Percentiles rank a stretch among this genome's conserved stretches.
phyloP scores from a whole-genome alignment of 371 early-diverging fungal genomes.

The Mucor mucedo region DNA sequence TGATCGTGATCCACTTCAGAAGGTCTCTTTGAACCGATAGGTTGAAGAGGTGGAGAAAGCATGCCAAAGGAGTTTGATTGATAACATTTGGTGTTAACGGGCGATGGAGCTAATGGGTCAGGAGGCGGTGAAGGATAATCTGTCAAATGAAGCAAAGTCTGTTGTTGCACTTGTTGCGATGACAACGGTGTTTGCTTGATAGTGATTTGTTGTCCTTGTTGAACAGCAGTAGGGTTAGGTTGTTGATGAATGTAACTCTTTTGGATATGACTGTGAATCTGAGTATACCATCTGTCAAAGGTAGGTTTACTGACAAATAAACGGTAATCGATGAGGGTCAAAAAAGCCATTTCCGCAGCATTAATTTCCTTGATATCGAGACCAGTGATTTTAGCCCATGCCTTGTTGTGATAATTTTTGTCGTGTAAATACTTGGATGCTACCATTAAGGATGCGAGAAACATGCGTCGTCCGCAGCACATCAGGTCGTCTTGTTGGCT shows the following conservation, averaged over 20 bases:
- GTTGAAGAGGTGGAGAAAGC: background rate
- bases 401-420: constrained; percentile 74
- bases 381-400: constrained; percentile 75
- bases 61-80: background rate
- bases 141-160: background rate
- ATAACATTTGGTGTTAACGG: background rate
- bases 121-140: constrained; percentile 28
- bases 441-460: constrained; percentile 71
- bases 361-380: constrained; percentile 74
- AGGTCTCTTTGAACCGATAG: background rate
- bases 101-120: constrained; percentile 9
- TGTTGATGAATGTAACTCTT: constrained; percentile 10
- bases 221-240: background rate
- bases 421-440: constrained; percentile 78
- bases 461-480: constrained; percentile 75
- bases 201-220: background rate
- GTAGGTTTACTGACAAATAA: constrained; percentile 66
- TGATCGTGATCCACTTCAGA: background rate
- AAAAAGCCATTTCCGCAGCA: constrained; percentile 74
- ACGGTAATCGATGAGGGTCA: constrained; percentile 72
- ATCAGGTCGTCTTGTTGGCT: constrained; percentile 42
- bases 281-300: constrained; percentile 71
- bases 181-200: too few species aligned
- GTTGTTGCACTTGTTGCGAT: too few species aligned
- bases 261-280: constrained; percentile 54